phyloP scores from a whole-genome alignment of 179 eudicot genomes.

The Beta corolliflora region DNA sequence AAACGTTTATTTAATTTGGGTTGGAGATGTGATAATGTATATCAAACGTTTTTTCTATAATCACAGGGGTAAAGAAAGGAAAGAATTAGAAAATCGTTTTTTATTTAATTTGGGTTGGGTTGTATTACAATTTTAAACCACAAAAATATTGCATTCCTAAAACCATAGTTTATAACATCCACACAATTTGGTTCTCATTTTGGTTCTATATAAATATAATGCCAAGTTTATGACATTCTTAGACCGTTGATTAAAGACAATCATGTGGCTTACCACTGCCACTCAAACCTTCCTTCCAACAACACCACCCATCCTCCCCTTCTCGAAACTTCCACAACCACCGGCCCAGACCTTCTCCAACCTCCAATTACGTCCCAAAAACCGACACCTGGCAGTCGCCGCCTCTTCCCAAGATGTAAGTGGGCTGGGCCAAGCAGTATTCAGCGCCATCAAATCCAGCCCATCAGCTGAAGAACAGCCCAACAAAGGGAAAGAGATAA shows the following conservation, averaged over 20 bases:
- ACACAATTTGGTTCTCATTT: background rate
- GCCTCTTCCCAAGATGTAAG: conserved; percentile 19
- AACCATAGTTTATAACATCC: background rate
- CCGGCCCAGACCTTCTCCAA: background rate
- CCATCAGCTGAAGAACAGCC: background rate
- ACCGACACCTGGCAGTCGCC: conserved; percentile 5
- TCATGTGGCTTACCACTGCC: conserved; percentile 34
- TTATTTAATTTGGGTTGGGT: no score
- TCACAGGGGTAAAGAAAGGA: no score
- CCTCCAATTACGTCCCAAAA: conserved; percentile 17
- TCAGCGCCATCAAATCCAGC: conserved; percentile 24
- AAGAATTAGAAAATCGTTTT: no score
- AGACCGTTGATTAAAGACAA: conserved; percentile 10
- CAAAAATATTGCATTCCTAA: background rate
- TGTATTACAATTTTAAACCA: background rate
- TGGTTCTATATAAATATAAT: background rate
- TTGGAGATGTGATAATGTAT: no score
- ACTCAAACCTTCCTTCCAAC: conserved; percentile 3
- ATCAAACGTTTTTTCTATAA: no score
- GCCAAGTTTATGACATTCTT: background rate
- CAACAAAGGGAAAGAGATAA: conserved; percentile 30
- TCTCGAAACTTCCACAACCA: conserved; percentile 18
- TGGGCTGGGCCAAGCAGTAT: conserved; percentile 35
- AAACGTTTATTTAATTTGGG: no score
- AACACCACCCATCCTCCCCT: background rate